Evolutionary conservation across 495 filamentous ascomycete species (phyloP), one percentile per base, ranked within the genome.

Genomic region (Penicillium maclennaniae): DNA sequence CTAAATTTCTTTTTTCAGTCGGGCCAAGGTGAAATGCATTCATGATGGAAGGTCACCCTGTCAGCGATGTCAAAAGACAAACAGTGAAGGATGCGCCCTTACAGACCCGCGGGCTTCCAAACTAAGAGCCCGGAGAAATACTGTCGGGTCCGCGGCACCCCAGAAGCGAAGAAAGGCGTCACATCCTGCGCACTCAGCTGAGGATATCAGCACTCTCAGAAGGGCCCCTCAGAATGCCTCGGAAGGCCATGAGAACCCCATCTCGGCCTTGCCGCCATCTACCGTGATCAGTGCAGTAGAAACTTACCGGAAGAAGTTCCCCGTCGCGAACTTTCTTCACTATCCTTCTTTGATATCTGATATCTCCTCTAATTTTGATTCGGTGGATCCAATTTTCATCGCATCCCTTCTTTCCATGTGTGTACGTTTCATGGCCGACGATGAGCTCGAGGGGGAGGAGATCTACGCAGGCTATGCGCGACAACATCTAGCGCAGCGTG

Each of bases 331-430:
- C 42, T 76, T 76, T 41, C 62, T 76, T 4, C 72, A 76, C 40
- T 76, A 76, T 43, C 72, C 72, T 2, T 72, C 72, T 5, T 50
- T 76, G 20, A 73, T 76, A 8, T 63, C 69, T 0, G 70, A 76
- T n/a, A 54, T 76, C 15, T 74, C 72, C 1, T 54, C 65, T 9
- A 59, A 69, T 57, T 50, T 49, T 15, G 47, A 65, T 6, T 54
- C 67, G 1, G 66, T 76, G 23, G 71, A 76, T 20, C 62, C 72
- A n/a, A 65, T 76, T 1, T 76, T 76, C 25, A 52, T 74, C 36
- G 69, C 72, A 3, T 64, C 71, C 3, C 50, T 76, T 26, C 62
- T 76, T 4, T 73, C 71, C 7, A 54, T 76, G 1, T 76, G 71
- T 43, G 69, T 59, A 1, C 71, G 72, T 9, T 76, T 76, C 51